Conservation (phyloP, 768 basidiomycete genomes). For the Auriculariales sp. region DNA sequence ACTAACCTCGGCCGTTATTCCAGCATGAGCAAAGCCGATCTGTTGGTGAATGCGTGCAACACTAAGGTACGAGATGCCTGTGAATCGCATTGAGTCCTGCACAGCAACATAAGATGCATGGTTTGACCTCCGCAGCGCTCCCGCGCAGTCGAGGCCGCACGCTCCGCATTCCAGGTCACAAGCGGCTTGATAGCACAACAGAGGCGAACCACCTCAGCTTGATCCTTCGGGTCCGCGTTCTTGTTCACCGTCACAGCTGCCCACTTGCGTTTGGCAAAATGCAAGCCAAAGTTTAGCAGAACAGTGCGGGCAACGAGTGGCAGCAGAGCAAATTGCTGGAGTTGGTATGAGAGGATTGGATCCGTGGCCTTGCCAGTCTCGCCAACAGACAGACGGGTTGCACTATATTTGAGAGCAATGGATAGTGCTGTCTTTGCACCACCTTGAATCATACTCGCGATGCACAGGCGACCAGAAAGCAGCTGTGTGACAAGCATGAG, state of each 20-base stretch:
- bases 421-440: not conserved
- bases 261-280: not conserved
- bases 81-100: not conserved
- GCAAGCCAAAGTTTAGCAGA: not conserved
- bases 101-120: not conserved
- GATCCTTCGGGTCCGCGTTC: not conserved
- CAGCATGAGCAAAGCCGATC: not conserved
- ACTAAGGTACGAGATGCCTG: not conserved
- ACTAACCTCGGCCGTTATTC: not conserved
- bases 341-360: not conserved
- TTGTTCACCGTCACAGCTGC: not conserved
- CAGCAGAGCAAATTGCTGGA: not conserved
- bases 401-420: not conserved
- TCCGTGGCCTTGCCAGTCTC: not conserved
- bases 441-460: not conserved
- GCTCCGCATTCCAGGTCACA: not conserved
- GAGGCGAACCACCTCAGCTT: not conserved
- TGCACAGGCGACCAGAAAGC: not conserved
- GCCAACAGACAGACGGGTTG: not conserved
- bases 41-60: not conserved
- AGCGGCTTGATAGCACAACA: constrained; percentile 1
- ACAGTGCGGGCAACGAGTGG: not conserved
- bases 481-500: not conserved
- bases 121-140: not conserved
- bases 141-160: not conserved